Base-by-base conservation (phyloP, 768 basidiomycete genomes). In the Leccinum subtestaceum region DNA sequence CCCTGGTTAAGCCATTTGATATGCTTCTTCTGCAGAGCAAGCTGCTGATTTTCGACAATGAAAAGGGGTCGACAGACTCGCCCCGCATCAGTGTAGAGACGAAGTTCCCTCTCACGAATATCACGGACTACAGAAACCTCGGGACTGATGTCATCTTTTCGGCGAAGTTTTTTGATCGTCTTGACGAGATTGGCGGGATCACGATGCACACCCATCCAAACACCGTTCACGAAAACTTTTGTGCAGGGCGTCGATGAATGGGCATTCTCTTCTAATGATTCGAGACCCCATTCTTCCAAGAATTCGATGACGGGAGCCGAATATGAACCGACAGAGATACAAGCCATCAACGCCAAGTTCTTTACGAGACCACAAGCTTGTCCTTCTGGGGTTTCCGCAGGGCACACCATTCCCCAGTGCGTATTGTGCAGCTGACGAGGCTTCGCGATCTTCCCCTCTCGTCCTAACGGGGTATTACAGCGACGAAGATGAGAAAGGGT, bases 341-440 rank as follows among this genome's bases (percentile, higher is more conserved):
- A 96, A 4, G 96, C 79, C 95, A 98, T 96, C 64, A 98, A 85
- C 0, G 97, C 93, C 58, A 99, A 77, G 75, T 99, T 98, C 79
- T 99, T 98, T 76, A 98, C 97, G 47, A 98, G 84, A 76, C 97
- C 97, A 76, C 97, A 99, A 60, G 97, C 97, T 73, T 98, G 97
- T 49, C 97, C 97, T 85, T 99, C 97, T 1, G 97, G 97, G 4
- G 97, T 99, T 74, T 99, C 97, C 40, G 97, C 97, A 46, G 97
- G 97, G 70, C 97, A 99, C 19, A 99, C 97, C 97, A 99, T 98
- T 38, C 97, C 97, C 97, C 97, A 99, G 68, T 99, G 97, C 1
- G 97, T 98, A 69, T 99, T 99, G 74, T 99, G 97, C 56, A 99
- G 79, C 67, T 99, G 97, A 67, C 97, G 97, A 57, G 97, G 97